Evolutionary conservation across 2,329 filamentous ascomycete genomes (phyloP).

Genomic region (Colletotrichum euphorbiae): DNA sequence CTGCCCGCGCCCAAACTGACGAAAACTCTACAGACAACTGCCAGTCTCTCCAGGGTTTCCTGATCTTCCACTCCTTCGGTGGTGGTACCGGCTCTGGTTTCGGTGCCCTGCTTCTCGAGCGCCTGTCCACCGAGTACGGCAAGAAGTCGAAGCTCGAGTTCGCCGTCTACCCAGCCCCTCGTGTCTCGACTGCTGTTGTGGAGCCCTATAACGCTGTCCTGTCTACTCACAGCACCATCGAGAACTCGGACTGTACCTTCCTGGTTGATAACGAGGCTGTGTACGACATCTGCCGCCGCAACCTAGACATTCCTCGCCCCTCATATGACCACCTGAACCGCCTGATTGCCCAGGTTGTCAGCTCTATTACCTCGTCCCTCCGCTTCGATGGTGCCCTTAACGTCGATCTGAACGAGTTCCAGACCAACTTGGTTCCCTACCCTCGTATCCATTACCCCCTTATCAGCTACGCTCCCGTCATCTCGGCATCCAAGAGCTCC

Average conservation of each 20-base stretch:
- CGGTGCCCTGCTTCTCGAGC: slow-evolving; percentile 77
- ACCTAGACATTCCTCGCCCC: slow-evolving; percentile 76
- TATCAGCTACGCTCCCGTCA: slow-evolving; percentile 78
- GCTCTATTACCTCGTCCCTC: slow-evolving; percentile 78
- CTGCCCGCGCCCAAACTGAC: slow-evolving; percentile 39
- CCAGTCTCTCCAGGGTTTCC: slow-evolving; percentile 77
- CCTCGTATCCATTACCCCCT: slow-evolving; percentile 80
- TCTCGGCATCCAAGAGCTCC: slow-evolving; percentile 79
- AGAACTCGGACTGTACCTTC: slow-evolving; percentile 85
- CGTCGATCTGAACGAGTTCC: slow-evolving; percentile 82
- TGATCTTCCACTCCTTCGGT: slow-evolving; percentile 81
- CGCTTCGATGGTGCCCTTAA: slow-evolving; percentile 80
- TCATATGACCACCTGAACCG: slow-evolving; percentile 79
- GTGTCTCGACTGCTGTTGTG: slow-evolving; percentile 76
- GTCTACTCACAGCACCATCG: slow-evolving; percentile 80
- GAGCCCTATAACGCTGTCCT: slow-evolving; percentile 81
- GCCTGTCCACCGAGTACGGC: slow-evolving; percentile 78
- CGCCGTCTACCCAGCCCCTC: slow-evolving; percentile 77
- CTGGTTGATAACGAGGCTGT: slow-evolving; percentile 81
- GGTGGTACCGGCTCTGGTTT: slow-evolving; percentile 80
- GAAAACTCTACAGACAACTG: slow-evolving; percentile 69
- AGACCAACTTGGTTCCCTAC: slow-evolving; percentile 80
- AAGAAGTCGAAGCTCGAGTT: slow-evolving; percentile 85
- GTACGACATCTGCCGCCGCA: slow-evolving; percentile 80
- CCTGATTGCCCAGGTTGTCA: slow-evolving; percentile 79